Base-by-base conservation (phyloP, 768 basidiomycete species). In the Serendipita sp. region DNA sequence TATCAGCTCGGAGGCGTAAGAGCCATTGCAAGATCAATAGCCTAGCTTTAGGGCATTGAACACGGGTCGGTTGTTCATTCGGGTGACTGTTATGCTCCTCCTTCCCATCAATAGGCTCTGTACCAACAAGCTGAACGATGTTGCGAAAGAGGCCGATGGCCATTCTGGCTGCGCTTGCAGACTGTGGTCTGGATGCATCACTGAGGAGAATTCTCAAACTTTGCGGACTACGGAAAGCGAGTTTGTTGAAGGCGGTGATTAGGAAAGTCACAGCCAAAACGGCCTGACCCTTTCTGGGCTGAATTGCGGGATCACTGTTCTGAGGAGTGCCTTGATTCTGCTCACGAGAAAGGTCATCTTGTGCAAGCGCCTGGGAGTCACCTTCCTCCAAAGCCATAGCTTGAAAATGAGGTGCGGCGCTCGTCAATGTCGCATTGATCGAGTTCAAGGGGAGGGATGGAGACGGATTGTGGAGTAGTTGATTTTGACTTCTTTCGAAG, bases 1-100 rank as follows among this genome's bases (percentile, higher is more conserved):
- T 83, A 71, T 96, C 94, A 0, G 89, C 92, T 64, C 95, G 80
- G 18, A 98, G 77, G 13, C 91, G 84, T 78, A 93, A 84, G 68
- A 96, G 72, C 77, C 95, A 95, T 71, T 92, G 90, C 23, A 98
- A 76, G 3, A 86, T 79, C 11, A 83, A 76, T 16, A 98, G 72
- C 28, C 90, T 78, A 0, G 87, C 85, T 45, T 81, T 77, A 0
- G 82, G 69, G 36, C 76, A 75, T 54, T 54, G 52, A 16, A 54
- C 16, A 1, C 52, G 52, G 16, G 16, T 30, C 11, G 15, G 16
- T 10, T 11, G 52, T 11, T 11, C 28, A 30, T 11, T 11, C 23
- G 13, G 11, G 15, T 11, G 16, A 28, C 30, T 54, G 15, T 15
- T 11, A 2, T 15, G 11, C 23, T 11, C 28, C 30, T 69, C 4